A percentile compares a stretch with the other conserved stretches of the same genome.
Evolutionary conservation across 352 stramenopile species (phyloP).

Genomic region (Peronospora destructor): DNA sequence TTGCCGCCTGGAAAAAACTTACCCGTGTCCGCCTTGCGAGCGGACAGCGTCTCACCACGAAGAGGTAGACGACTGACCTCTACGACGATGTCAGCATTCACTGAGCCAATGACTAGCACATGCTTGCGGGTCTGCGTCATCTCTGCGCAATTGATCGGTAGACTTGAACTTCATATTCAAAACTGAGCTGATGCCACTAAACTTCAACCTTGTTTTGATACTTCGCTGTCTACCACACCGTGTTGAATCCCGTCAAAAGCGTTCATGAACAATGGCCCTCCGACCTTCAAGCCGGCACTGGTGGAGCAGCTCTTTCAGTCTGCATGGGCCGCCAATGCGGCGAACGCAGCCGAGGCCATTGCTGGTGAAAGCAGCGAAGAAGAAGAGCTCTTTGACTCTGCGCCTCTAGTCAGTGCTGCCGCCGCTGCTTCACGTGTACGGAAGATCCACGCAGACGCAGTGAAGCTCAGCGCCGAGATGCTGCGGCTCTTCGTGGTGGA

Average conservation of each 20-base stretch:
- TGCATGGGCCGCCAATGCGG: constrained; percentile 40
- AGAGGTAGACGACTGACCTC: constrained; percentile 59
- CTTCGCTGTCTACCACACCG: constrained; percentile 3
- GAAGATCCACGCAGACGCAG: constrained; percentile 71
- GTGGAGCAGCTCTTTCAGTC: constrained; percentile 71
- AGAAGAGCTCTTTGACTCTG: constrained; percentile 43
- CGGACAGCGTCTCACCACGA: constrained; percentile 60
- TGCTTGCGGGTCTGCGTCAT: constrained; percentile 28
- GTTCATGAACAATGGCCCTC: constrained; percentile 13
- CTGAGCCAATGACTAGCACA: constrained; percentile 73
- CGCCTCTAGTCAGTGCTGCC: constrained; percentile 20
- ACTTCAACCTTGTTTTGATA: constrained; percentile 12
- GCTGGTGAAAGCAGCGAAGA: constrained; percentile 33
- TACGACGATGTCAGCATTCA: constrained; percentile 80
- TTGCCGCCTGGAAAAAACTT: constrained; percentile 69
- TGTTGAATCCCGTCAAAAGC: not conserved
- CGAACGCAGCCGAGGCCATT: constrained; percentile 13
- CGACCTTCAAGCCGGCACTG: constrained; percentile 49
- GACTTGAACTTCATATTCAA: not conserved
- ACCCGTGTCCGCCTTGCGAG: constrained; percentile 48
- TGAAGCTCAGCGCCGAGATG: constrained; percentile 71
- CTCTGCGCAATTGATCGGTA: not conserved
- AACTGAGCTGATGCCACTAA: too few species aligned
- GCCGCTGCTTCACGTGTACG: constrained; percentile 34
- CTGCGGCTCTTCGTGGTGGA: constrained; percentile 73